A percentile compares a stretch with the other conserved stretches of the same genome.
Conservation (phyloP, 176 grass and related monocot genomes). For the Oryza meridionalis region DNA sequence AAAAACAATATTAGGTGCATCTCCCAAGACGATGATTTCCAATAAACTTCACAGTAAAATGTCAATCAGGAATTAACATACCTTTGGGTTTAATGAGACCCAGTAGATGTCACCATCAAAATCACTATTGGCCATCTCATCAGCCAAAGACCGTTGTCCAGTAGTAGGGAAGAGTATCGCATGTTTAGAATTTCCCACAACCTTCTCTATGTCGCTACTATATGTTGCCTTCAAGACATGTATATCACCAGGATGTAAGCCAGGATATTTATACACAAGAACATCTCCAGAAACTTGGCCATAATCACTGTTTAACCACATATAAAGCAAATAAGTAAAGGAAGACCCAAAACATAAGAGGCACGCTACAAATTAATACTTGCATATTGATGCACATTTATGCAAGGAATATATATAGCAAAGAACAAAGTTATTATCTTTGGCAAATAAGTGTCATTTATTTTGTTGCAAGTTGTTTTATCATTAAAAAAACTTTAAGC, state of each 20-base stretch:
- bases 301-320: constrained; percentile 50
- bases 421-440: not conserved
- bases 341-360: not conserved
- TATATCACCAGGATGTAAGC: constrained; percentile 74
- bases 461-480: too few relatives aligned
- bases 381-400: not conserved
- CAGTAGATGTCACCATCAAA: constrained; percentile 80
- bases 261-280: constrained; percentile 80
- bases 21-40: not conserved
- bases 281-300: constrained; percentile 66
- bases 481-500: too few relatives aligned
- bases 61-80: constrained; percentile 4
- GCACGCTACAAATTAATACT: not conserved
- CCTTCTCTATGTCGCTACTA: constrained; percentile 45
- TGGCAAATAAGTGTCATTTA: too few relatives aligned
- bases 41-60: not conserved
- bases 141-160: constrained; percentile 67
- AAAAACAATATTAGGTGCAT: constrained; percentile 10
- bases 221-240: constrained; percentile 58
- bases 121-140: constrained; percentile 81
- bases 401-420: not conserved
- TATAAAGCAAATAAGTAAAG: constrained; percentile 33
- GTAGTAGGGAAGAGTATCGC: constrained; percentile 61
- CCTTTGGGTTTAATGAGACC: constrained; percentile 67
- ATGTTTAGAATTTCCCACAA: constrained; percentile 71